phyloP scores from a whole-genome alignment of 2,329 filamentous ascomycete species.

The Periglandula ipomoeae region DNA sequence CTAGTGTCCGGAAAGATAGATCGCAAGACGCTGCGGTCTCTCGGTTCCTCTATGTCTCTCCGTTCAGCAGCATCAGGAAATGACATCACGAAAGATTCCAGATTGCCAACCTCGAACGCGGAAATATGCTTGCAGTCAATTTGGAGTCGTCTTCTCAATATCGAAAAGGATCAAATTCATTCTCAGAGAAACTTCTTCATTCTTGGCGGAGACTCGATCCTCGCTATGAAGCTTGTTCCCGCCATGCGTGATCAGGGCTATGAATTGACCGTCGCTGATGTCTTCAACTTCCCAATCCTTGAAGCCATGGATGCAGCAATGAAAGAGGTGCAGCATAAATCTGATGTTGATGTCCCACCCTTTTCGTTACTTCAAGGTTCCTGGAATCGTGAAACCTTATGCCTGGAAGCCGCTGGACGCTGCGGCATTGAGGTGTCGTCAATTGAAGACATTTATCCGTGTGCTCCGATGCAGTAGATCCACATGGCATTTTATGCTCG shows the following conservation, averaged over 20 bases:
- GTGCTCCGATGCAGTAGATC: constrained; percentile 15
- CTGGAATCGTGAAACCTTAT: constrained; percentile 1
- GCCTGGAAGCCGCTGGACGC: constrained; percentile 5
- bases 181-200: not conserved
- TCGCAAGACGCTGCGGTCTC: not conserved
- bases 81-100: too few species aligned
- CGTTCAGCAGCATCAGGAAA: not conserved
- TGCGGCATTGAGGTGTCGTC: constrained; percentile 8
- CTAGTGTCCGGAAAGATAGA: not conserved
- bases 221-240: not conserved
- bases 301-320: not conserved
- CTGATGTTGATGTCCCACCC: not conserved
- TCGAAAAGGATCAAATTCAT: not conserved
- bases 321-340: not conserved
- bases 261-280: not conserved
- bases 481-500: constrained; percentile 11
- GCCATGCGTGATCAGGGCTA: too few species aligned
- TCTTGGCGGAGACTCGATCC: not conserved
- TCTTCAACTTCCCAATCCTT: not conserved
- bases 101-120: not conserved
- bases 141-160: not conserved
- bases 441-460: constrained; percentile 15
- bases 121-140: not conserved
- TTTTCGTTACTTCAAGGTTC: not conserved
- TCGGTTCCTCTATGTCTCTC: not conserved